Evolutionary conservation across 805 yeast genomes (phyloP), one percentile per base, ranked within the genome.

Genomic region (Ogataea dorogensis): DNA sequence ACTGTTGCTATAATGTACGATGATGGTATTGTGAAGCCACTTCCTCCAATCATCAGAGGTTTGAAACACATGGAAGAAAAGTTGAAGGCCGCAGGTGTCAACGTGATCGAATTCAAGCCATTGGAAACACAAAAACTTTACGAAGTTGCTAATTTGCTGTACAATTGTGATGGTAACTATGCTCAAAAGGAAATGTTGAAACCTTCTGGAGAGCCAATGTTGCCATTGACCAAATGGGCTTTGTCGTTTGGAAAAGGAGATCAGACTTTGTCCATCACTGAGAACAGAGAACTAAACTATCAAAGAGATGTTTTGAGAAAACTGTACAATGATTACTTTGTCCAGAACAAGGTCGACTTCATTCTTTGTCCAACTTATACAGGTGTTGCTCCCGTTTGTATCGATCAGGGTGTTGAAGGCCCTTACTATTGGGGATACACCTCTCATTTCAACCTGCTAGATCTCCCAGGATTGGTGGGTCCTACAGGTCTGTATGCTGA

Each of bases 341-440:
- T 72, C 40, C 58, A 70, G 16, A 67, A 77, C 52, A 70, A 71
- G 34, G 70, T 83, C 31, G 89, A 84, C 51, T 75, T 79, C 51
- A 69, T 84, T 41, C 59, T 84, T 28, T 72, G 82, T 33, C 89
- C 91, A 42, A 72, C 79, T 5, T 77, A 79, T 58, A 74, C 72
- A 38, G 81, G 81, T 44, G 79, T 78, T 33, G 86, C 93, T n/a
- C 86, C 87, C 28, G 71, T 70, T 36, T 75, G 82, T 15, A 75
- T 72, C 31, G 67, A 71, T 19, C 57, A 59, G 24, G 65, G 61
- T 33, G 50, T 52, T 33, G 61, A 59, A 2, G 66, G 66, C 33
- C 71, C 81, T 5, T 75, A 73, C 56, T 81, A 81, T 60, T 85
- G 93, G 89, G 83, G 89, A 3, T 85, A 85, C 66, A 82, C 91